These are phyloP conservation scores for Ophiocordyceps camponoti-leonardi DNA, from an alignment of 2,329 filamentous ascomycete genomes.

Conservation along the genomic window DNA sequence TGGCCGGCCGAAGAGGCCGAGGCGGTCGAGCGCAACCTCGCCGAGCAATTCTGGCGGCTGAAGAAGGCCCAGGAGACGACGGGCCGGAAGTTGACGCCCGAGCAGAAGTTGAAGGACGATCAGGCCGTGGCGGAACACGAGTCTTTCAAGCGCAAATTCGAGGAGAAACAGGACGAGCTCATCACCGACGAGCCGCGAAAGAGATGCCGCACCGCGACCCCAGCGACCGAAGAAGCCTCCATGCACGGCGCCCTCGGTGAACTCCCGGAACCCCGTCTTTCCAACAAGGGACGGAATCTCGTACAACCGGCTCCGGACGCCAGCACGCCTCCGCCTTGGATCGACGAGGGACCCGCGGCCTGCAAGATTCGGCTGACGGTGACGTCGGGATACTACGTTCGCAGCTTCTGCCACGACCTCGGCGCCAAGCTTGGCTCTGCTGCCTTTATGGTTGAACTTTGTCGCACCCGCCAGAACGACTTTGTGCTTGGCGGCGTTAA, in stretches of 20 bases:
- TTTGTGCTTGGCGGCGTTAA: slow-evolving; percentile 56
- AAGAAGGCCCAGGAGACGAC: slow-evolving; percentile 36
- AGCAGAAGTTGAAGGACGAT: slow-evolving; percentile 37
- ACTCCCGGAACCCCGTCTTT: slow-evolving; percentile 25
- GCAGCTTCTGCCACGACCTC: slow-evolving; percentile 83
- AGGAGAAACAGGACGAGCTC: slow-evolving; percentile 38
- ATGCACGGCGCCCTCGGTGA: slow-evolving; percentile 42
- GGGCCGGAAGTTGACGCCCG: slow-evolving; percentile 30
- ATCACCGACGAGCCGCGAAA: slow-evolving; percentile 30
- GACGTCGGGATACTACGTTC: slow-evolving; percentile 91
- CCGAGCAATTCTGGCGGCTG: slow-evolving; percentile 51
- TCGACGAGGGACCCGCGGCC: slow-evolving; percentile 52
- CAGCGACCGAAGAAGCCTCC: slow-evolving; percentile 17
- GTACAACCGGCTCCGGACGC: slow-evolving; percentile 29
- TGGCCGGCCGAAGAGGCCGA: slow-evolving; percentile 71
- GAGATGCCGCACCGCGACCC: slow-evolving; percentile 8
- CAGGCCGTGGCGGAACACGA: slow-evolving; percentile 38
- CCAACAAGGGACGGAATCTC: slow-evolving; percentile 30
- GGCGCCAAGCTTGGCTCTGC: slow-evolving; percentile 67
- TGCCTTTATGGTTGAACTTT: slow-evolving; percentile 71
- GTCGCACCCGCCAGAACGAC: slow-evolving; percentile 64
- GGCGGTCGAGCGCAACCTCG: slow-evolving; percentile 56
- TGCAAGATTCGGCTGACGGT: slow-evolving; percentile 79
- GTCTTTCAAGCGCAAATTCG: slow-evolving; percentile 38
- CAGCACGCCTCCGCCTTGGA: slow-evolving; percentile 36